Evolutionary conservation across 352 stramenopile species (phyloP), one percentile per base, ranked within the genome.

Genomic region (Thraustochytrium striatum): DNA sequence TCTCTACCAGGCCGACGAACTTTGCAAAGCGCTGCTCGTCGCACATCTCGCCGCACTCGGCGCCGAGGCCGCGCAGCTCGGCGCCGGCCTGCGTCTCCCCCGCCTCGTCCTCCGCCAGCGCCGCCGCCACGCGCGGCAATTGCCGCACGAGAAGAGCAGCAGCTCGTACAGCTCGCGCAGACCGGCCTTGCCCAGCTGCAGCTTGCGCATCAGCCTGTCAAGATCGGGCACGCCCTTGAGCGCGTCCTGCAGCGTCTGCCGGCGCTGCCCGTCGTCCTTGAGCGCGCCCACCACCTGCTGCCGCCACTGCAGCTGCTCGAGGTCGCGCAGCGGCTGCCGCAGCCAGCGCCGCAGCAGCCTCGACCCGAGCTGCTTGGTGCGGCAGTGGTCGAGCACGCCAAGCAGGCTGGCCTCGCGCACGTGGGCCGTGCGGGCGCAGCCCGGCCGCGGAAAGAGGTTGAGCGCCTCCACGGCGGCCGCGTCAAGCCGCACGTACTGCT

Each of bases 331-430:
- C 28, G 97, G 97, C 85, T 98, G 94, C 57, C 94, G 87, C 61
- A 99, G 91, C 96, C 96, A 99, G n/a, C 93, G 87, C 84, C 98
- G 90, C 32, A 99, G 87, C 30, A 97, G 83, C 0, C 91, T 87
- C 69, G 88, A 87, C 0, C 95, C 95, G 92, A 98, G 97, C 19
- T 87, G 84, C 2, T 95, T 98, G 81, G 96, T 93, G 72, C 91
- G 95, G 52, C 79, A 81, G n/a, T 93, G 88, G 84, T 97, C 97
- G 25, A 99, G 86, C 36, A 99, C 90, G 61, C 95, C 93, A 79
- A 93, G 89, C 0, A 99, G 85, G 69, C 91, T 97, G 36, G 89
- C 87, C 47, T 88, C 89, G 25, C 90, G 84, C 7, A 47, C 65
- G 11, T 75, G 44, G 25, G 44, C 36, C 3, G 36, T 41, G 38